A percentile compares a stretch with the other conserved stretches of the same genome.
phyloP scores from a whole-genome alignment of 75 land plant genomes.

The Pinus albicaulis region DNA sequence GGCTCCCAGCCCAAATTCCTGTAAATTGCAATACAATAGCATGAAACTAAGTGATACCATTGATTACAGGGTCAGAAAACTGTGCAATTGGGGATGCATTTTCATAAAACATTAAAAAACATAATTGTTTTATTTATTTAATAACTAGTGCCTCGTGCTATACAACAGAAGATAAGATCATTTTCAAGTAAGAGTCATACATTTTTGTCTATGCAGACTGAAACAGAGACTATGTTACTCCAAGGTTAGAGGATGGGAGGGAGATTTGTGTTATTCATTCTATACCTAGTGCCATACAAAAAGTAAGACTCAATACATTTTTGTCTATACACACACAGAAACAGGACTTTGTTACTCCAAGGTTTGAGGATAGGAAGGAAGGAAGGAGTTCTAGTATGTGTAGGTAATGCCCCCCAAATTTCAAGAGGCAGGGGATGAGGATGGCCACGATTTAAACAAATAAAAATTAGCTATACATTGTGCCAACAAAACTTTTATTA shows the following conservation, averaged over 20 bases:
- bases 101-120: neutral
- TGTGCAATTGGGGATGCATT: neutral
- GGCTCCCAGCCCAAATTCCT: constrained; percentile 96
- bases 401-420: no score
- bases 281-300: neutral
- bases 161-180: neutral
- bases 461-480: no score
- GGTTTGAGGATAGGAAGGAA: no score
- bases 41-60: neutral
- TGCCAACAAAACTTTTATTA: no score
- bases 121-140: no score
- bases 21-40: constrained; percentile 5
- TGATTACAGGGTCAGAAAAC: neutral
- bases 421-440: no score
- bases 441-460: no score
- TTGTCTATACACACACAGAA: neutral
- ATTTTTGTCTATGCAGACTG: neutral
- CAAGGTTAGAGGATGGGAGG: no score
- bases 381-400: no score
- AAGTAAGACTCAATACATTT: neutral
- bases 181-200: neutral
- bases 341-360: neutral
- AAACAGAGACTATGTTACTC: neutral
- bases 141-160: neutral
- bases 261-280: no score